Base-by-base conservation (phyloP, 805 yeast genomes). In the Naumovozyma dairenensis region DNA sequence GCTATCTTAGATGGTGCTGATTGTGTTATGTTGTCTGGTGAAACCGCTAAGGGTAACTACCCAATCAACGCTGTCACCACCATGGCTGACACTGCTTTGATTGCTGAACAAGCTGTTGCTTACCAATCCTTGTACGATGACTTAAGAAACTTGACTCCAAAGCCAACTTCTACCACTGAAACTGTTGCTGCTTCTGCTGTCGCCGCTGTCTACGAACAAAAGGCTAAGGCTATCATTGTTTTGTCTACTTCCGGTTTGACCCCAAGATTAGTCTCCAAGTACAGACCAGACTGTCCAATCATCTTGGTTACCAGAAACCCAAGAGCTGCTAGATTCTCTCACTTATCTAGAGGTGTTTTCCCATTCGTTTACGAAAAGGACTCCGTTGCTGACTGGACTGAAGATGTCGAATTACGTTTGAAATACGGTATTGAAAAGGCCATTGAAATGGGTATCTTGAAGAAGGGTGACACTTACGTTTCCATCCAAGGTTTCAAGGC, bases 21-120 rank as follows among this genome's bases (percentile, higher is more conserved):
- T 72, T 92, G 98, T 82, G 97, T 92, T 62, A 92, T 92, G 98
- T 77, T 92, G 63, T 82, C 94, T 38, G 98, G 98, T 65, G 98
- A 92, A 73, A 92, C 98, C 55, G 98, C 98, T 59, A 92, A 92
- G 79, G 98, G 98, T 73, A 77, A 78, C 74, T 92, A 92, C 74
- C 98, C 98, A 63, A 65, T 79, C 45, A 94, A 92, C 72, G 95
- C 98, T 44, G 98, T 92, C 47, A 73, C 87, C 50, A 87, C 92
- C 87, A 92, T 92, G 98, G 96, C 87, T 70, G 89, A 87, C 74
- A 92, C 96, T 45, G 77, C 93, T 58, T 66, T 89, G 57, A 80
- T 85, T 57, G 97, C 98, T 55, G 98, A 92, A 74, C 82, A 81
- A 71, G 94, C 95, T 50, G 78, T 89, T 61, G 84, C 96, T 53